Conservation (phyloP, 495 filamentous ascomycete species). For the Xylaria curta region DNA sequence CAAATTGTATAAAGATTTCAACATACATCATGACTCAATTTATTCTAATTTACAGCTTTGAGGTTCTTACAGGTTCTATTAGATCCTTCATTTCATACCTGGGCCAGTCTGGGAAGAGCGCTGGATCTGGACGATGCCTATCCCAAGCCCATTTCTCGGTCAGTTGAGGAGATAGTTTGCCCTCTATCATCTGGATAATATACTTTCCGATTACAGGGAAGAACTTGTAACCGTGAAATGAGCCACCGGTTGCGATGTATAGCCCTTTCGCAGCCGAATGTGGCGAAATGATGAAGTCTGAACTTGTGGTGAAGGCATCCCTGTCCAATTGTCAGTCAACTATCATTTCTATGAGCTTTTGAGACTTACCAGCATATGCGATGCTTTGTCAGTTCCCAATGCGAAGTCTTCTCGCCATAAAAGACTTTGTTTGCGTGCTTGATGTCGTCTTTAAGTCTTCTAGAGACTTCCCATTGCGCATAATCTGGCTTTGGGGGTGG, state of each 20-base stretch:
- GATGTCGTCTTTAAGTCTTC: constrained; percentile 40
- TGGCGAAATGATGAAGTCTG: constrained; percentile 63
- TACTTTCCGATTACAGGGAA: constrained; percentile 69
- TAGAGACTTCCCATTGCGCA: constrained; percentile 57
- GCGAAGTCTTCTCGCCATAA: constrained; percentile 33
- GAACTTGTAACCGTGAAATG: constrained; percentile 66
- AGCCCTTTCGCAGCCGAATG: constrained; percentile 58
- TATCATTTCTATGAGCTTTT: background rate
- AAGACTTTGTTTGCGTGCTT: constrained; percentile 34
- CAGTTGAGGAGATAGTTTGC: constrained; percentile 50
- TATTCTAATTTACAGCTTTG: constrained; percentile 10
- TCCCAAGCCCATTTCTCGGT: constrained; percentile 65
- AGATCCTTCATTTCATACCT: constrained; percentile 37
- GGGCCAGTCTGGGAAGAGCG: constrained; percentile 33
- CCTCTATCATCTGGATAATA: constrained; percentile 62
- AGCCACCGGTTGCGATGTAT: constrained; percentile 53
- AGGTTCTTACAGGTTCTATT: constrained; percentile 19
- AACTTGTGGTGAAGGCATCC: constrained; percentile 49
- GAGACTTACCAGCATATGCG: constrained; percentile 47
- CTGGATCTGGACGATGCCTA: constrained; percentile 31
- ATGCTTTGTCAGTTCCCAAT: constrained; percentile 34
- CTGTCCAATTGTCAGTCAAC: constrained; percentile 23
- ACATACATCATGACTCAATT: background rate
- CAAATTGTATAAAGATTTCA: background rate
- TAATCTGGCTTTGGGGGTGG: constrained; percentile 52